These are phyloP conservation scores for Globisporangium cederbergense DNA, from an alignment of 352 stramenopile genomes.

Conservation along the genomic window DNA sequence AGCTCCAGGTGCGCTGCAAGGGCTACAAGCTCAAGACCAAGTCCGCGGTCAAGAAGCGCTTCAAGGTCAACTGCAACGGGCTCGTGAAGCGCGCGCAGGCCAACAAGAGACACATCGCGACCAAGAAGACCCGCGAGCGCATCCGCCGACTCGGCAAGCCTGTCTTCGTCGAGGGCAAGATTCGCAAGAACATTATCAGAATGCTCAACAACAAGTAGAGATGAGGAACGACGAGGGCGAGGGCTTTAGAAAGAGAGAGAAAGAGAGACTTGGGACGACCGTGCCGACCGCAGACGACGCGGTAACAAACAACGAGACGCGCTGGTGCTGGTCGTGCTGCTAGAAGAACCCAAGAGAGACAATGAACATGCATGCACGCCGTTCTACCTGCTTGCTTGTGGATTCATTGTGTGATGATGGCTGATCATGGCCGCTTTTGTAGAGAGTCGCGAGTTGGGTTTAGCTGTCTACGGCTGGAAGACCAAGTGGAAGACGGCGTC, in stretches of 20 bases:
- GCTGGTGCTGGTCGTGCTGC: too few relatives aligned
- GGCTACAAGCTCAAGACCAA: conserved; percentile 85
- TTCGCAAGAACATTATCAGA: conserved; percentile 79
- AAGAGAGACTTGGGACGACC: neutral
- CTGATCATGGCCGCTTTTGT: neutral
- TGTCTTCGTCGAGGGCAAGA: conserved; percentile 66
- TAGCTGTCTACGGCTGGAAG: conserved; percentile 3
- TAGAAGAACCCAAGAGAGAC: too few relatives aligned
- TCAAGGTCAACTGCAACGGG: conserved; percentile 78
- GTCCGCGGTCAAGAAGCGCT: conserved; percentile 81
- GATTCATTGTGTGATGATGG: neutral
- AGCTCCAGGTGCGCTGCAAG: conserved; percentile 59
- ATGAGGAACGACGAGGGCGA: neutral
- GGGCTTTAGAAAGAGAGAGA: neutral
- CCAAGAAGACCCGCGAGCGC: conserved; percentile 80
- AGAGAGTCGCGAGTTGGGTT: neutral
- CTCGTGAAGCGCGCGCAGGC: conserved; percentile 74
- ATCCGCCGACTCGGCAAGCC: conserved; percentile 73
- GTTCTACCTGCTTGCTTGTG: too few relatives aligned
- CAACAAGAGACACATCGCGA: conserved; percentile 84
- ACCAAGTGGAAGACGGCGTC: conserved; percentile 12
- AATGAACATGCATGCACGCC: too few relatives aligned
- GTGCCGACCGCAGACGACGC: neutral
- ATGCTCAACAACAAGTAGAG: conserved; percentile 51
- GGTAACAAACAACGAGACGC: too few relatives aligned